Evolutionary conservation across 345 rosid species (phyloP).

Genomic region (Citrus inodora): DNA sequence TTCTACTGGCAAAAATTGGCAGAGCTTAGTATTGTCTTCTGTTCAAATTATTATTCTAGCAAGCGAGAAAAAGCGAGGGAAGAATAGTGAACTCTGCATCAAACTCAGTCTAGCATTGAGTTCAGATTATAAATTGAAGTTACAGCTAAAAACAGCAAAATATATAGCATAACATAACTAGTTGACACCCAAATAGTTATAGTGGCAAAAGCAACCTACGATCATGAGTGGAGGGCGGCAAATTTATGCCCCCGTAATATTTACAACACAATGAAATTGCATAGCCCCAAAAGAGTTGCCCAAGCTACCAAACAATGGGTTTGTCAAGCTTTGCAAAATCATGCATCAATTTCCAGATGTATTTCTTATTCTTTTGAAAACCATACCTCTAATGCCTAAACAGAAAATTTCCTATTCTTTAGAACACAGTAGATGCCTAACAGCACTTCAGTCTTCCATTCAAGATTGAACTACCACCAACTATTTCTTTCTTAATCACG

Average conservation of each 20-base stretch:
- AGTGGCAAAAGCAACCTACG: neutral
- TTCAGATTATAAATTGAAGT: neutral
- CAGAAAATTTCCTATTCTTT: neutral
- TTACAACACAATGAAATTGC: neutral
- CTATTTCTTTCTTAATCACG: too few relatives aligned
- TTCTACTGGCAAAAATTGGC: neutral
- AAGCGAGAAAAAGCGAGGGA: neutral
- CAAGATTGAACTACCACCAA: neutral
- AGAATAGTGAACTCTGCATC: neutral
- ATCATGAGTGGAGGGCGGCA: neutral
- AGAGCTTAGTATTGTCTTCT: neutral
- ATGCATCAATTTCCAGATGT: neutral
- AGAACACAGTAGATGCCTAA: neutral
- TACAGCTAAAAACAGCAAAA: neutral
- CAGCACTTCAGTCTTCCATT: neutral
- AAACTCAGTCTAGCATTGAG: neutral
- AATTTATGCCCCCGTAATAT: neutral
- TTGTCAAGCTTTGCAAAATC: neutral
- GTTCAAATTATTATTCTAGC: neutral
- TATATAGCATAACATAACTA: neutral
- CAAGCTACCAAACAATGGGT: neutral
- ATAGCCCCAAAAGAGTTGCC: neutral
- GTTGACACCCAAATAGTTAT: neutral
- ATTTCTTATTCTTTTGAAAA: neutral
- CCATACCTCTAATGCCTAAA: neutral